Percentiles rank a stretch among this genome's conserved stretches.
Evolutionary conservation across 331 rosid genomes (phyloP).

Genomic region (Cydonia oblonga): DNA sequence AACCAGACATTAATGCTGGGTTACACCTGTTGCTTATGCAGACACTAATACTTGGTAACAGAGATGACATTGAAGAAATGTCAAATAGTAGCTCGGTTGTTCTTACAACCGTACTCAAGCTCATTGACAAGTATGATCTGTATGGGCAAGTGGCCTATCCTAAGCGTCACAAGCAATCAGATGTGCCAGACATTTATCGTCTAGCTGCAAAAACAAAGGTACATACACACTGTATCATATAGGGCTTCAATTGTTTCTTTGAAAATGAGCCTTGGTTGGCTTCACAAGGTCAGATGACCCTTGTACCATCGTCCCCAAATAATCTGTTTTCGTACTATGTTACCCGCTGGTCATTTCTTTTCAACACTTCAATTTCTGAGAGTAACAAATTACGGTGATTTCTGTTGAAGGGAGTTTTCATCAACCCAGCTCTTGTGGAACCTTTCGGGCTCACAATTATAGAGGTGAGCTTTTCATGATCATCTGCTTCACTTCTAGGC

Average conservation of each 20-base stretch:
- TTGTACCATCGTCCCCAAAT: too few species aligned
- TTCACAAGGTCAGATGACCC: background rate
- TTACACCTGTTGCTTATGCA: slow-evolving; percentile 12
- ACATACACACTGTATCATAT: background rate
- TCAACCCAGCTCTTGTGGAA: slow-evolving; percentile 56
- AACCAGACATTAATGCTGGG: slow-evolving; percentile 35
- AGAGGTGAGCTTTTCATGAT: slow-evolving; percentile 22
- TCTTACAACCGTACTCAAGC: slow-evolving; percentile 35
- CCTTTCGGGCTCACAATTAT: slow-evolving; percentile 55
- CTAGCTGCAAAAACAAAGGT: slow-evolving; percentile 58
- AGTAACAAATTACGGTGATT: background rate
- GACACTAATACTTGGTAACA: slow-evolving; percentile 48
- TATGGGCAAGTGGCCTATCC: slow-evolving; percentile 56
- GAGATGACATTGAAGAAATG: slow-evolving; percentile 52
- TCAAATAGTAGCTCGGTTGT: slow-evolving; percentile 36
- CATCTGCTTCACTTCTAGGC: background rate
- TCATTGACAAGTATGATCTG: slow-evolving; percentile 46
- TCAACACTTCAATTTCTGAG: slow-evolving; percentile 3
- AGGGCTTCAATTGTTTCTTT: background rate
- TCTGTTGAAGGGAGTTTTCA: slow-evolving; percentile 45
- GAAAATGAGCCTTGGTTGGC: background rate
- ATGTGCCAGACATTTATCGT: slow-evolving; percentile 47
- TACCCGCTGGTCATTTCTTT: too few species aligned
- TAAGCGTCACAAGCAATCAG: slow-evolving; percentile 49
- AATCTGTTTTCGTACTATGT: too few species aligned